Evolutionary conservation across 257 asterid genomes (phyloP).

Genomic region (Ajuga chamaepitys): DNA sequence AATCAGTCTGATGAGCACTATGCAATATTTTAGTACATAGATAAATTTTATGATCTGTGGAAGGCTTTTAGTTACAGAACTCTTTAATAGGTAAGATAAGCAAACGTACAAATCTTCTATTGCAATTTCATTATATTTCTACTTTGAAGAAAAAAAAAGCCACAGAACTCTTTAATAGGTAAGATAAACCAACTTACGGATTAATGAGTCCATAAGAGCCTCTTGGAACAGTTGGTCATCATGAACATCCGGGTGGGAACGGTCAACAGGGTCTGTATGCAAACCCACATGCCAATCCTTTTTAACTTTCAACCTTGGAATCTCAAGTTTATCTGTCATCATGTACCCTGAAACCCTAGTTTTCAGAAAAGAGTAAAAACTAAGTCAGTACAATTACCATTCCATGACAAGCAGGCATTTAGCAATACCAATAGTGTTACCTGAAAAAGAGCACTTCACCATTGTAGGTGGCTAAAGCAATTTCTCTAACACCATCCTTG

Average conservation of each 20-base stretch:
- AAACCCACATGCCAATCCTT: constrained; percentile 96
- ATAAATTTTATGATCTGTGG: background rate
- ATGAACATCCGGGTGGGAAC: constrained; percentile 90
- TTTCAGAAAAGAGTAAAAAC: constrained; percentile 8
- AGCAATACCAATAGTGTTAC: constrained; percentile 27
- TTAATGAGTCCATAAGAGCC: constrained; percentile 40
- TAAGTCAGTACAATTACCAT: constrained; percentile 5
- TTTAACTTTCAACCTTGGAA: constrained; percentile 84
- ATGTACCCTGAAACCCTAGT: constrained; percentile 86
- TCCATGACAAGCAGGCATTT: background rate
- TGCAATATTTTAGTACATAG: background rate
- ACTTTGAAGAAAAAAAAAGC: background rate
- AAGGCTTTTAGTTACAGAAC: background rate
- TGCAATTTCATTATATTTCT: background rate
- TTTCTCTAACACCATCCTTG: constrained; percentile 97
- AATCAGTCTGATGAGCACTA: background rate
- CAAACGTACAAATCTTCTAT: background rate
- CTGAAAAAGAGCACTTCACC: constrained; percentile 98
- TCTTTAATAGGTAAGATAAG: no score
- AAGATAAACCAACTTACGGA: constrained; percentile 36
- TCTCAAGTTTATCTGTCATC: constrained; percentile 88
- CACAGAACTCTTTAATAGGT: background rate
- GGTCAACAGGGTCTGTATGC: constrained; percentile 79
- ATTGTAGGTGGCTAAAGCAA: constrained; percentile 89
- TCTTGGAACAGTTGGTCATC: constrained; percentile 71